Conservation (phyloP, 2,329 filamentous ascomycete species). For the Verticillium klebahnii region DNA sequence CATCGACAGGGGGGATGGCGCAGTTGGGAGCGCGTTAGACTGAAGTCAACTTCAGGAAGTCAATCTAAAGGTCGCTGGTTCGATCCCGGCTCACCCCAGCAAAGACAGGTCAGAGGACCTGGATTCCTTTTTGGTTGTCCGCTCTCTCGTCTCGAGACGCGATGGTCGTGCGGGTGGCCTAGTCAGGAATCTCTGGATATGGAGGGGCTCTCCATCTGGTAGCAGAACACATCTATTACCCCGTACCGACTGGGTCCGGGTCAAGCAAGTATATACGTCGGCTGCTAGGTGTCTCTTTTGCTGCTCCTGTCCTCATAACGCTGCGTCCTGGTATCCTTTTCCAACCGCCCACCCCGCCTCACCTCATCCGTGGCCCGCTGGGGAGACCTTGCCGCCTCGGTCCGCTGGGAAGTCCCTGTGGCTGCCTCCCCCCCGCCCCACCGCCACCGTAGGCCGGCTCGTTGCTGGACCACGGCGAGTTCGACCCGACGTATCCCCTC, state of each 20-base stretch:
- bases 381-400: slow-evolving; percentile 28
- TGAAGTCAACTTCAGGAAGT: background rate
- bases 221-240: background rate
- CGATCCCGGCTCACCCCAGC: background rate
- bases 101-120: background rate
- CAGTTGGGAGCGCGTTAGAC: background rate
- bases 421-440: slow-evolving; percentile 23
- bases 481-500: slow-evolving; percentile 38
- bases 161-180: background rate
- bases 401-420: slow-evolving; percentile 40
- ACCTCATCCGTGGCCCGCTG: slow-evolving; percentile 35
- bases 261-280: background rate
- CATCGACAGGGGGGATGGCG: background rate
- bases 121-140: background rate
- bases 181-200: background rate
- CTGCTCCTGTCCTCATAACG: background rate
- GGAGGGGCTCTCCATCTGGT: background rate
- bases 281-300: background rate
- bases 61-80: background rate
- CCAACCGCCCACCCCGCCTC: slow-evolving; percentile 13
- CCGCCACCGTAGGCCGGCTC: slow-evolving; percentile 33
- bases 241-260: background rate
- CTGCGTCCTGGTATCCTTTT: slow-evolving; percentile 9
- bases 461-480: slow-evolving; percentile 41
- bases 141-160: background rate